Conservation (phyloP, 345 rosid genomes). For the Populus deltoides region DNA sequence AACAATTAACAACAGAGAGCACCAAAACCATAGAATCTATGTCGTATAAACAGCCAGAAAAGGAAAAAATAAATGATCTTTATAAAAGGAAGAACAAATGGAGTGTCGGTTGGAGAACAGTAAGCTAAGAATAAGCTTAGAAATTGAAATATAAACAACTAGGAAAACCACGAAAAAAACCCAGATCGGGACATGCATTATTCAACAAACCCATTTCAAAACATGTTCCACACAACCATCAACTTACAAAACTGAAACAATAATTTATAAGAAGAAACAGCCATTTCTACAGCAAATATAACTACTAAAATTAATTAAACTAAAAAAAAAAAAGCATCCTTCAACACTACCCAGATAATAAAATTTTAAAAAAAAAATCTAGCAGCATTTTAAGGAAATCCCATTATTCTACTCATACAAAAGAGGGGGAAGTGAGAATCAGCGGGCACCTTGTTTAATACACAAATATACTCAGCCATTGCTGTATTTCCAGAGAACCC, state of each 20-base stretch:
- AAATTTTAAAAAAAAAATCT: neutral
- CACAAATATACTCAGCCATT: slow-evolving; percentile 69
- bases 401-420: neutral
- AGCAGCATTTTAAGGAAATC: slow-evolving; percentile 5
- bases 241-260: neutral
- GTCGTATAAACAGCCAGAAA: neutral
- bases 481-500: slow-evolving; percentile 16
- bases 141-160: neutral
- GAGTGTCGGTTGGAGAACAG: neutral
- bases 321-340: neutral
- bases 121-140: neutral
- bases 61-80: neutral
- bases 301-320: neutral
- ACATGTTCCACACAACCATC: slow-evolving; percentile 7
- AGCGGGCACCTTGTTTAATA: slow-evolving; percentile 48
- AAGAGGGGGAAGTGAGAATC: neutral
- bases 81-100: neutral
- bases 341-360: slow-evolving; percentile 1
- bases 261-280: neutral
- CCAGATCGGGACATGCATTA: slow-evolving; percentile 19
- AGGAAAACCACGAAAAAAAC: neutral
- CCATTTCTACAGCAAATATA: neutral
- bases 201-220: neutral
- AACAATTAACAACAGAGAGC: neutral
- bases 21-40: neutral